Evolutionary conservation across 73 alveolate species (phyloP), one percentile per base, ranked within the genome.

Genomic region (Paramecium biaurelia): DNA sequence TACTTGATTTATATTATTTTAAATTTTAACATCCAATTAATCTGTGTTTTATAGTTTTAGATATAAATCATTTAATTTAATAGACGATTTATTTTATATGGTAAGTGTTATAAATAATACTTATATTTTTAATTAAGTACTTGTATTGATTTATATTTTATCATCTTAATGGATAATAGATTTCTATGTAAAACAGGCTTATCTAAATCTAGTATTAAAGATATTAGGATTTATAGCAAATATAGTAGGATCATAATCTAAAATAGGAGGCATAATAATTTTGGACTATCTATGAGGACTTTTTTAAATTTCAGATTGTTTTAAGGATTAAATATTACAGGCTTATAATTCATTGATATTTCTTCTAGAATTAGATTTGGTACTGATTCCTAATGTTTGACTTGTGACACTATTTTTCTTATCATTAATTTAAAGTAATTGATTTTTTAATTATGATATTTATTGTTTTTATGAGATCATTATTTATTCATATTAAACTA

Each of bases 151-250:
- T 24, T 79, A 24, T 18, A 79, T 79, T 10, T 43, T 43, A 6
- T 79, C 90, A 43, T 79, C 90, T 30, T 21, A 24, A 23, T 23
- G 24, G 7, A 79, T 21, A 2, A 79, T 41, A 14, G 76, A 21
- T 79, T 45, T 79, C 12, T 0, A 79, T 41, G 56, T 41, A 14
- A 79, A 47, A 45, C 90, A 79, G 7, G 90, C 42, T 42, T 79
- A 47, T 47, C 90, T 41, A 79, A 79, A 79, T 47, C 74, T 79
- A 20, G 56, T 38, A 41, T 41, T 43, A 34, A 79, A 47, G 3
- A 11, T 7, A 79, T 2, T 41, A 24, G 90, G 90, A 79, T 79
- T 32, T 43, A 79, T 45, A 43, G 90, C 90, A 47, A 79, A 79
- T 43, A 79, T 34, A 12, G 24, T 26, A 8, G 90, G 76, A 42